Base-by-base conservation (phyloP, 192 early-diverging fungal genomes). In the Geranomyces variabilis region DNA sequence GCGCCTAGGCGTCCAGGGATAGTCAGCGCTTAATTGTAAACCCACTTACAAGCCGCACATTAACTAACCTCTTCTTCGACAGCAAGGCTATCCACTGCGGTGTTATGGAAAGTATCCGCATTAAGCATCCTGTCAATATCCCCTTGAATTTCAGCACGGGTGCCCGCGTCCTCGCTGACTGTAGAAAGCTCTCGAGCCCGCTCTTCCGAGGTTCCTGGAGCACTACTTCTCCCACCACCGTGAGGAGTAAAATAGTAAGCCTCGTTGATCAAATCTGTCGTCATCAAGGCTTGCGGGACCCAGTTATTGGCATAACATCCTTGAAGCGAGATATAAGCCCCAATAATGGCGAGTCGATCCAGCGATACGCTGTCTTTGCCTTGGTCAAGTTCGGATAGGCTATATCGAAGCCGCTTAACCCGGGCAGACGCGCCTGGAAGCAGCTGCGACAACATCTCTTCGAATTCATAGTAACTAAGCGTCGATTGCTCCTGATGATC, bases 381-480 rank as follows among this genome's bases (percentile, higher is more conserved):
- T 34, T 60, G 58, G 48, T 84, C 74, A 12, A 48, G 48, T 26
- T 71, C 74, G 49, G 79, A 72, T n/a, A 84, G 62, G 14, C 30
- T 17, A 72, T 79, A 84, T 34, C 77, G 64, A 7, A 74, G 33
- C 0, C 69, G 51, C 24, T 78, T 81, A 31, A 71, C 33, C 30
- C 66, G 55, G 21, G 56, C 67, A 43, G 75, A 41, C 4, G 77
- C 68, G 12, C 67, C 75, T 0, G 79, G 76, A 21, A 83, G 53
- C 15, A 81, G 15, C 19, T 66, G 67, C 5, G 55, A n/a, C 21
- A 83, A 43, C 10, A 68, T 75, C 49, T 83, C 81, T 31, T 83
- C 81, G 74, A 80, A 83, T 51, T 81, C 79, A 9, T 80, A 76
- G 36, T 64, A 83, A 24, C 41, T 33, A 41, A 83, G 71, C 29